Evolutionary conservation across 1,139 yeast genomes (phyloP).

Genomic region (Yamadazyma siamensis): DNA sequence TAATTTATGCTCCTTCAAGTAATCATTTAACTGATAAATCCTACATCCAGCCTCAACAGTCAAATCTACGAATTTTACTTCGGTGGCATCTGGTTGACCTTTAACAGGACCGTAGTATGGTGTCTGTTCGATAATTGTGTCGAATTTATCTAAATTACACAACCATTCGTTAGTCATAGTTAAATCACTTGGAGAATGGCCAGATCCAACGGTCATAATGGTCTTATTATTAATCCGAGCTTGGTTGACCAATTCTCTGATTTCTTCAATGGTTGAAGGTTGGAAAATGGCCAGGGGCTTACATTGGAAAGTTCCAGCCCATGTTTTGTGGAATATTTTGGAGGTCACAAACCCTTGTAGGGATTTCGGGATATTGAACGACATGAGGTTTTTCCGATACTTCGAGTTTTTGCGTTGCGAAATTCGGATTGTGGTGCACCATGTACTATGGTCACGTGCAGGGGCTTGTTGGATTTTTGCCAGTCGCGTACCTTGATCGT

Average conservation of each 20-base stretch:
- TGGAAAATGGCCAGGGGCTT: constrained; percentile 76
- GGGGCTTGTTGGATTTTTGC: too few species aligned
- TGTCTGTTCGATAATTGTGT: constrained; percentile 45
- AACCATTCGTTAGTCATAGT: constrained; percentile 90
- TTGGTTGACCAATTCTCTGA: constrained; percentile 56
- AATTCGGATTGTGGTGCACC: too few species aligned
- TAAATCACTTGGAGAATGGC: constrained; percentile 91
- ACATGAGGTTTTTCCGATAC: constrained; percentile 9
- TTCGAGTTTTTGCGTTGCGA: too few species aligned
- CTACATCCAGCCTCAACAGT: constrained; percentile 92
- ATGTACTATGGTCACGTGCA: too few species aligned
- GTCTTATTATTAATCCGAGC: constrained; percentile 65
- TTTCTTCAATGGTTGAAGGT: constrained; percentile 64
- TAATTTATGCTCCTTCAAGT: constrained; percentile 58
- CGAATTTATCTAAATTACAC: constrained; percentile 77
- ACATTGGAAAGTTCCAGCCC: constrained; percentile 90
- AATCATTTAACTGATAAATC: constrained; percentile 71
- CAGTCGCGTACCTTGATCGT: too few species aligned
- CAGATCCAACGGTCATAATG: constrained; percentile 85
- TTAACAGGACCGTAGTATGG: constrained; percentile 36
- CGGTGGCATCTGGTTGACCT: constrained; percentile 24
- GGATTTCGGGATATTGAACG: constrained; percentile 26
- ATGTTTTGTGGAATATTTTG: constrained; percentile 57
- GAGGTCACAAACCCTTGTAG: constrained; percentile 34
- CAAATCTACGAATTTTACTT: constrained; percentile 76